Percentiles rank a stretch among this genome's conserved stretches.
These are phyloP conservation scores for Acrodontium crateriforme DNA, from an alignment of 2,329 filamentous ascomycete genomes.

Conservation along the genomic window DNA sequence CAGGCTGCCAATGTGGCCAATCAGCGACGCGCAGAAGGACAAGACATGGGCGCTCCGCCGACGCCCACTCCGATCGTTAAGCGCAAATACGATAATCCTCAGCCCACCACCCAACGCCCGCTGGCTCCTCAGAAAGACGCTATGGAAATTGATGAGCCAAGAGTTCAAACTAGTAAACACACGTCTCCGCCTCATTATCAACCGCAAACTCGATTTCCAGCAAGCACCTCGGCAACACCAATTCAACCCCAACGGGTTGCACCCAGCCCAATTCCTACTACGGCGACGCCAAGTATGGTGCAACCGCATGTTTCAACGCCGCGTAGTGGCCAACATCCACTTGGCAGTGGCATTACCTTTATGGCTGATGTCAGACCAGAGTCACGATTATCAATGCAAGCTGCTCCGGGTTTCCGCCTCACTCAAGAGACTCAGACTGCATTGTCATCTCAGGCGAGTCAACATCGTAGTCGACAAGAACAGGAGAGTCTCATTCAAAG, in stretches of 20 bases:
- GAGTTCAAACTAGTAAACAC: slow-evolving; percentile 19
- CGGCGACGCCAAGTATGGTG: slow-evolving; percentile 10
- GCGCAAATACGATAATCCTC: slow-evolving; percentile 32
- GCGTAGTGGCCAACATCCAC: slow-evolving; percentile 12
- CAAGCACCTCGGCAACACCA: slow-evolving; percentile 19
- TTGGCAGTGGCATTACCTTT: slow-evolving; percentile 19
- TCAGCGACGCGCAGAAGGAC: slow-evolving; percentile 27
- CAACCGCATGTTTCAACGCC: slow-evolving; percentile 13
- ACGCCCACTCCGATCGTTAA: slow-evolving; percentile 35
- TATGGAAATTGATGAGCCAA: slow-evolving; percentile 25
- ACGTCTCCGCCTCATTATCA: slow-evolving; percentile 24
- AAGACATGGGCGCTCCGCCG: slow-evolving; percentile 34
- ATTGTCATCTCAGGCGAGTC: too few species aligned
- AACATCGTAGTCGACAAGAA: slow-evolving; percentile 5
- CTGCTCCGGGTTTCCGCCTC: slow-evolving; percentile 3
- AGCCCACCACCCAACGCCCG: slow-evolving; percentile 25
- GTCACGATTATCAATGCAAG: slow-evolving; percentile 10
- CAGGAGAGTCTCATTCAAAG: slow-evolving; percentile 10
- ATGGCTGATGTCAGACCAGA: slow-evolving; percentile 19
- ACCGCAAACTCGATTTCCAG: slow-evolving; percentile 17
- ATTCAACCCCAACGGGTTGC: slow-evolving; percentile 15
- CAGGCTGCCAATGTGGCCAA: slow-evolving; percentile 30
- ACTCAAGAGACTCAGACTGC: slow-evolving; percentile 6
- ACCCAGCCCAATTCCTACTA: slow-evolving; percentile 14
- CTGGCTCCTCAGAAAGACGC: slow-evolving; percentile 31